A percentile compares a stretch with the other conserved stretches of the same genome.
These are phyloP conservation scores for Pholiota microspora DNA, from an alignment of 768 basidiomycete species.

Conservation along the genomic window DNA sequence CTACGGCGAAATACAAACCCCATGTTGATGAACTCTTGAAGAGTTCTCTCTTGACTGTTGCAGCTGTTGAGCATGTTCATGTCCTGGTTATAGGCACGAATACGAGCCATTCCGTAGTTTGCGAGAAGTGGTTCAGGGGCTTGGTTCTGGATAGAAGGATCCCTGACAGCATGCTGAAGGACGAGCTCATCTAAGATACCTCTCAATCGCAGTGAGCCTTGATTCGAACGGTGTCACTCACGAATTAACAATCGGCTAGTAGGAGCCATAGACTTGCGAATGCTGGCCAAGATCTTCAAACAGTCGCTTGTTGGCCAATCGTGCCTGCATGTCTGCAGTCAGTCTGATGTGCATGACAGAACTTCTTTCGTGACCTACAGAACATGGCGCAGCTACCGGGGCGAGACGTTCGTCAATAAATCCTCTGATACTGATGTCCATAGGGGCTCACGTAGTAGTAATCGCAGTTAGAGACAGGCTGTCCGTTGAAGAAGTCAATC, in stretches of 20 bases:
- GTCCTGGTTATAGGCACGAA: conserved; percentile 42
- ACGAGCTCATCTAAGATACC: conserved; percentile 1
- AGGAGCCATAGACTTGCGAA: conserved; percentile 1
- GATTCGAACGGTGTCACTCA: neutral
- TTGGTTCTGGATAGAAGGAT: neutral
- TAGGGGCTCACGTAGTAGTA: conserved; percentile 1
- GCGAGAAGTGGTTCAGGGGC: conserved; percentile 1
- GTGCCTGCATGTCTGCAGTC: neutral
- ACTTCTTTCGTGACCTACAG: neutral
- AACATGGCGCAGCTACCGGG: neutral
- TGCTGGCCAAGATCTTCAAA: neutral
- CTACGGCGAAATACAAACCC: conserved; percentile 1
- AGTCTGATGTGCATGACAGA: neutral
- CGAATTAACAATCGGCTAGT: conserved; percentile 1
- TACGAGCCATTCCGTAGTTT: conserved; percentile 34
- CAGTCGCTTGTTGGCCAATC: conserved; percentile 1
- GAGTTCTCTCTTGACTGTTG: conserved; percentile 41
- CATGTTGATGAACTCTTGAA: conserved; percentile 29
- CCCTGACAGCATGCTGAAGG: conserved; percentile 2
- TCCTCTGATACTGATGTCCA: too few relatives aligned
- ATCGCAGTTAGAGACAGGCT: neutral
- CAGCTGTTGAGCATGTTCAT: conserved; percentile 41
- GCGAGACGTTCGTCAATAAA: neutral
- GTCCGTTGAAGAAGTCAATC: neutral
- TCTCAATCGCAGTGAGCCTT: neutral